These are phyloP conservation scores for Cyclotella baltica DNA, from an alignment of 108 stramenopile genomes.

Conservation along the genomic window DNA sequence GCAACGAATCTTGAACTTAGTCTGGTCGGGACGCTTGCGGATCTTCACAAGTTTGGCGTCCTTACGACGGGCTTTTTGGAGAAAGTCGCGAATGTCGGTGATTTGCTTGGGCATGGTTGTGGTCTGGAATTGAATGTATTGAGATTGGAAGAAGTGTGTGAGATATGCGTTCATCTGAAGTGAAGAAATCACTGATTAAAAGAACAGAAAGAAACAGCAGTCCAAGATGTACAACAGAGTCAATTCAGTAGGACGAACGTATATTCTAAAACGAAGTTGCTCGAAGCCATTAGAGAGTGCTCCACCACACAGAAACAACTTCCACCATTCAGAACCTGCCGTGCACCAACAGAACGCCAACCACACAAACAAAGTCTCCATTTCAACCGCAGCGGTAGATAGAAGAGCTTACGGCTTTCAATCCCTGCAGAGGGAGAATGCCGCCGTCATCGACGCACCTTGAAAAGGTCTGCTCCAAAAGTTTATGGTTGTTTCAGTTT, in stretches of 20 bases:
- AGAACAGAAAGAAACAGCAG: background rate
- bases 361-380: background rate
- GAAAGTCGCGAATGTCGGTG: constrained; percentile 95
- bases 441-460: constrained; percentile 63
- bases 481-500: background rate
- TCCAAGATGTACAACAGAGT: background rate
- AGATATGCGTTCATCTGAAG: constrained; percentile 3
- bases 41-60: constrained; percentile 99
- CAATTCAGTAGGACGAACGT: no score
- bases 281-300: background rate
- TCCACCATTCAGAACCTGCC: background rate
- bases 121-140: background rate
- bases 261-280: no score
- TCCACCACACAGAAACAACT: background rate
- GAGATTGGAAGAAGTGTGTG: background rate
- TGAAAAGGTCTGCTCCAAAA: constrained; percentile 40
- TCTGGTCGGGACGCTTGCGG: constrained; percentile 87
- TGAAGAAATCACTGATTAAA: background rate
- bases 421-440: constrained; percentile 19
- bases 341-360: background rate
- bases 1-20: constrained; percentile 99
- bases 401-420: constrained; percentile 39
- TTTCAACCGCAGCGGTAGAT: background rate
- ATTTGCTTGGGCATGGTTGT: constrained; percentile 92
- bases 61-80: constrained; percentile 92